Base-by-base conservation (phyloP, 202 grass and related monocot genomes). In the Setaria italica region DNA sequence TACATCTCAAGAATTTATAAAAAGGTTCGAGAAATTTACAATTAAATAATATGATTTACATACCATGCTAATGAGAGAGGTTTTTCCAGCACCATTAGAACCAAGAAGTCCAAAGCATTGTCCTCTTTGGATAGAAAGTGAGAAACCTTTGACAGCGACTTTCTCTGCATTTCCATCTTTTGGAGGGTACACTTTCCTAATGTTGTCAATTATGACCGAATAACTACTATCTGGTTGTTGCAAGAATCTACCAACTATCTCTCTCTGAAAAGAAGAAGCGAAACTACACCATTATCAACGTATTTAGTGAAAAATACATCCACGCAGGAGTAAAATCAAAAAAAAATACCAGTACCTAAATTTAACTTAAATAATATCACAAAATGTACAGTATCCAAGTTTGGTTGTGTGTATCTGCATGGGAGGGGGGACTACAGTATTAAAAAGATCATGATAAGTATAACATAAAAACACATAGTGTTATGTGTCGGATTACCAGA, bases 31-130 rank as follows among this genome's bases (percentile, higher is more conserved):
- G 6, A 72, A 72, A 32, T 46, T 62, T 30, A 64, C 12, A 2
- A 34, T 13, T 41, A 41, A 41, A 34, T 14, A 64, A 33, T 64
- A 33, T 33, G 30, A 33, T 34, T 14, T 72, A 67, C 77, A 80
- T 86, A 95, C 93, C 93, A 95, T 93, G 78, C 90, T 89, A 87
- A 95, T 95, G 56, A 95, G 85, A 45, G 94, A 78, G 35, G 94
- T 93, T 93, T 95, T 95, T 86, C 94, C 94, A 60, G 94, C 85
- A 47, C 94, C 94, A 79, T 93, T 95, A 48, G 91, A 82, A 41
- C 94, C 94, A 85, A 95, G 91, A 81, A 95, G 78, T 45, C 94
- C 94, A 55, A 95, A 87, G 83, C 94, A 95, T 71, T 95, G 90
- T 69, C 94, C 94, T 32, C 80, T 57, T 56, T 79, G 51, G 19